phyloP scores from a whole-genome alignment of 495 filamentous ascomycete genomes.

The Amniculicola lignicola region DNA sequence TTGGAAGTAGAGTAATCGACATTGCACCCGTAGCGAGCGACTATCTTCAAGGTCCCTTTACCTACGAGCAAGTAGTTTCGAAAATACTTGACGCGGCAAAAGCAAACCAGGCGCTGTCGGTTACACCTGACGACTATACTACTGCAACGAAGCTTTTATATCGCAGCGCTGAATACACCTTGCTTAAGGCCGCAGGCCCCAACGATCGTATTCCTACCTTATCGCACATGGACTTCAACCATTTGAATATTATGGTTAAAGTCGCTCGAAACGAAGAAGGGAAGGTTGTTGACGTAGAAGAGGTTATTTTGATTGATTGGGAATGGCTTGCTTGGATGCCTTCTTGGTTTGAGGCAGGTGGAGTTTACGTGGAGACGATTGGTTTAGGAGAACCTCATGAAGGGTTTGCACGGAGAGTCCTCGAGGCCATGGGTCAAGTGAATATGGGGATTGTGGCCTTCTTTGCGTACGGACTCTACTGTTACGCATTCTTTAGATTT shows the following conservation, averaged over 20 bases:
- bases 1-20: neutral
- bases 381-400: neutral
- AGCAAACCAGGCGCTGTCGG: neutral
- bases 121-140: neutral
- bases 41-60: neutral
- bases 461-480: no score
- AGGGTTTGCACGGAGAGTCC: neutral
- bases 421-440: neutral
- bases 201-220: neutral
- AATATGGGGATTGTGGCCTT: neutral
- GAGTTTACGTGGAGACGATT: neutral
- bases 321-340: neutral
- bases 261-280: neutral
- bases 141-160: neutral
- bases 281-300: constrained; percentile 4
- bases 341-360: neutral
- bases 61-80: neutral
- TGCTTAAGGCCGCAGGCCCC: neutral
- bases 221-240: neutral
- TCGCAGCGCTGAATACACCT: neutral
- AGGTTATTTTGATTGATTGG: neutral
- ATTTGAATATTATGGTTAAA: neutral
- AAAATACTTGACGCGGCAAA: neutral
- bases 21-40: neutral
- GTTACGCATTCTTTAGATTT: no score